Base-by-base conservation (phyloP, 805 yeast species). In the Candida ponderosae region DNA sequence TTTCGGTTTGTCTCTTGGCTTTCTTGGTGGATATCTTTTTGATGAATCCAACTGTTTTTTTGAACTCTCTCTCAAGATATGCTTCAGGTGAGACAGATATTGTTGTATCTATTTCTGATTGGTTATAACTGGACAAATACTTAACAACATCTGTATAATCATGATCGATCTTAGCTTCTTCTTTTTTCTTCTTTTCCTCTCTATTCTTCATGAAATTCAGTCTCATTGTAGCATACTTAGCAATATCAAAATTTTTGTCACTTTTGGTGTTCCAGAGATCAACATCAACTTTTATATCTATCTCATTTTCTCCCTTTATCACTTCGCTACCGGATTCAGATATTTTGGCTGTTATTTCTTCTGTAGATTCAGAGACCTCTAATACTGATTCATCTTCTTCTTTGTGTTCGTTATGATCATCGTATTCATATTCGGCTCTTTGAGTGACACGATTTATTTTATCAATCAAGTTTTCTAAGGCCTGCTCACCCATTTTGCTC, bases 401-500 rank as follows among this genome's bases (percentile, higher is more conserved):
- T n/a, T 41, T 35, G 18, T 27, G 34, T 18, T 21, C 29, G 16
- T n/a, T 33, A 8, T 38, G 39, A 29, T 27, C 28, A 40, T 43
- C 28, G 47, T 41, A 17, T 50, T 43, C 34, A 43, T 48, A 10
- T 45, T 43, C 41, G 54, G 62, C 63, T 20, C 60, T 63, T 21
- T 21, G 7, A 10, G 28, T 24, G 14, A 11, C 28, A 24, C 28
- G 6, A 24, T 24, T 24, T 24, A 24, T 24, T 13, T 24, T 24
- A 24, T 24, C 28, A 13, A 72, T 67, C 40, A 84, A 65, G 36
- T 74, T 67, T 42, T 81, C 75, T 34, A 90, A 58, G 0, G 96
- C 94, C 36, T 65, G 66, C 54, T 89, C 96, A 3, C 90, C 93
- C 36, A 78, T 63, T 39, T 84, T 66, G 23, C 95, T 84, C 55